Percentiles rank a stretch among this genome's conserved stretches.
Conservation (phyloP, 352 stramenopile species). For the Pythium volutum region DNA sequence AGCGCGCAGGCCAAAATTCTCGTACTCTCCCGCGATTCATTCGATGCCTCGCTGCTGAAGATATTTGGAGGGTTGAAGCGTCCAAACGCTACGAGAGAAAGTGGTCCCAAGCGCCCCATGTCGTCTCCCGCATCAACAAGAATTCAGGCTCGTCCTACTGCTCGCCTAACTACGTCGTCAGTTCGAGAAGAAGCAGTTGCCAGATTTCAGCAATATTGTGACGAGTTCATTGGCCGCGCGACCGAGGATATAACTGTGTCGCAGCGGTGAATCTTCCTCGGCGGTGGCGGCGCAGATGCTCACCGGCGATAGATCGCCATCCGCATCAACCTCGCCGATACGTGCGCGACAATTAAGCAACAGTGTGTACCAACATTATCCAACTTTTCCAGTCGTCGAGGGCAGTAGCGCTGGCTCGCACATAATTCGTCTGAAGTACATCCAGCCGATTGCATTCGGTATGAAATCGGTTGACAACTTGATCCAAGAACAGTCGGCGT, state of each 20-base stretch:
- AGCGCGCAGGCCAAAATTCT: conserved; percentile 28
- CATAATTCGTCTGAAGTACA: conserved; percentile 34
- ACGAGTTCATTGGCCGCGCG: not conserved
- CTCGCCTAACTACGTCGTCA: not conserved
- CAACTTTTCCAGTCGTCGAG: conserved; percentile 21
- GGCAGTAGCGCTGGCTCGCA: conserved; percentile 14
- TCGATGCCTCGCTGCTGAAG: conserved; percentile 38
- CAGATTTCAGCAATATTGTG: conserved; percentile 11
- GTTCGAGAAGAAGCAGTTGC: conserved; percentile 7
- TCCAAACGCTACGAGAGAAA: conserved; percentile 6
- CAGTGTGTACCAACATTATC: conserved; percentile 35
- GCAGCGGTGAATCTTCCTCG: not conserved
- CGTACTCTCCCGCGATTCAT: conserved; percentile 29
- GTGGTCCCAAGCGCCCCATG: conserved; percentile 28
- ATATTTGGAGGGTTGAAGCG: conserved; percentile 40
- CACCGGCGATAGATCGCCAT: not conserved
- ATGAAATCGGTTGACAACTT: conserved; percentile 30
- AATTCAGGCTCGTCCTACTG: not conserved
- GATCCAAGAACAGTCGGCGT: conserved; percentile 33
- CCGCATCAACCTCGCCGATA: not conserved
- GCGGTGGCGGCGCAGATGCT: not conserved
- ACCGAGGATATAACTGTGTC: not conserved
- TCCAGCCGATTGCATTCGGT: conserved; percentile 39
- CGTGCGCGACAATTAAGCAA: not conserved
- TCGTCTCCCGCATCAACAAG: conserved; percentile 32